Conservation (phyloP, 192 early-diverging fungal genomes). For the Gorgonomyces haynaldii region DNA sequence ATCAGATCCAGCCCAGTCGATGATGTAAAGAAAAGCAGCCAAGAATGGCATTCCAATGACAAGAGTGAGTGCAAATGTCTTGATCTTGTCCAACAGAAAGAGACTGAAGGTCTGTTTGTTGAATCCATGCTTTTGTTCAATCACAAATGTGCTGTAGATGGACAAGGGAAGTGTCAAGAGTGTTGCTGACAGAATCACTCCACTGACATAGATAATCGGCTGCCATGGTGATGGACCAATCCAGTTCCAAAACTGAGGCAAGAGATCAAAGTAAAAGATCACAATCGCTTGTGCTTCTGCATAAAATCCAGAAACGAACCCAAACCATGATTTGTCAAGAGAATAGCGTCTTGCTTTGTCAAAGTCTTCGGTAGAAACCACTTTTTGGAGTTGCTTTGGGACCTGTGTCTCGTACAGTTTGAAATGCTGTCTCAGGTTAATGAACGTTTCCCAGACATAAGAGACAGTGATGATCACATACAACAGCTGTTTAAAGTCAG, state of each 20-base stretch:
- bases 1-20: constrained; percentile 62
- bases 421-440: constrained; percentile 65
- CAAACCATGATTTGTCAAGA: constrained; percentile 66
- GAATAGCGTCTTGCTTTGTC: constrained; percentile 74
- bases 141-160: constrained; percentile 86
- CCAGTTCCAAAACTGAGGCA: constrained; percentile 63
- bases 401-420: constrained; percentile 49
- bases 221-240: constrained; percentile 51
- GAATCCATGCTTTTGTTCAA: constrained; percentile 89
- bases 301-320: constrained; percentile 52
- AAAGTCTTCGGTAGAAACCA: constrained; percentile 68
- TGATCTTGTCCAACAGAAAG: constrained; percentile 70
- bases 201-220: constrained; percentile 58
- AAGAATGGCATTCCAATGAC: constrained; percentile 71
- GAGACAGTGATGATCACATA: not conserved
- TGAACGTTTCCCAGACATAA: constrained; percentile 47
- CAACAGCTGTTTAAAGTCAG: too few relatives aligned
- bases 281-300: constrained; percentile 53
- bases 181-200: constrained; percentile 45
- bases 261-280: constrained; percentile 54
- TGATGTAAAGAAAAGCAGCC: constrained; percentile 69
- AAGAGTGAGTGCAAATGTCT: constrained; percentile 52
- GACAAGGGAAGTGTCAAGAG: constrained; percentile 65
- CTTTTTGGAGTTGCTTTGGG: constrained; percentile 57
- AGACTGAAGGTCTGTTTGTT: constrained; percentile 86